Conservation (phyloP, 352 stramenopile genomes). For the Pythium oligandrum region DNA sequence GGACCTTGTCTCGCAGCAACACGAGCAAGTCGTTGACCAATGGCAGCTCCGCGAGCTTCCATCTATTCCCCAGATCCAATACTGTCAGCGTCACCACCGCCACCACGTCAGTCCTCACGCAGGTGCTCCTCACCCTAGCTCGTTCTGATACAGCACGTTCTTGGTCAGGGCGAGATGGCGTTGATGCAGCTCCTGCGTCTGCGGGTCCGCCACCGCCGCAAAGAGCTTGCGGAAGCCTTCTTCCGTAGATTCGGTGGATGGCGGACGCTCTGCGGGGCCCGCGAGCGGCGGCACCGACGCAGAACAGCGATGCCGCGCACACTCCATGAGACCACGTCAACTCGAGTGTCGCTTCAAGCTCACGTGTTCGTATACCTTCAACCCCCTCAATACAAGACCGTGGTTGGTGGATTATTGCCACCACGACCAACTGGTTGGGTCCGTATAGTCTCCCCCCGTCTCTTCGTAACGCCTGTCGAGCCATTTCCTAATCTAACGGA, state of each 20-base stretch:
- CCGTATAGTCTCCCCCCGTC: too few species aligned
- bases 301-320: conserved; percentile 4
- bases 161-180: conserved; percentile 72
- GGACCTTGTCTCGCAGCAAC: conserved; percentile 52
- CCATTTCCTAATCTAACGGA: too few species aligned
- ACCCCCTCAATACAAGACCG: too few species aligned
- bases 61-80: conserved; percentile 27
- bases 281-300: not conserved
- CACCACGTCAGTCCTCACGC: not conserved
- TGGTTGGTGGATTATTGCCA: too few species aligned
- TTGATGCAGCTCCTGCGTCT: conserved; percentile 61
- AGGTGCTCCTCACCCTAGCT: conserved; percentile 34
- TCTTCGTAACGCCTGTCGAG: too few species aligned
- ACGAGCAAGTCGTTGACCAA: conserved; percentile 55
- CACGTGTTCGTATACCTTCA: not conserved
- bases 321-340: conserved; percentile 3
- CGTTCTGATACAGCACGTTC: conserved; percentile 73
- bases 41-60: conserved; percentile 60
- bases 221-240: conserved; percentile 70
- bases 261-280: not conserved
- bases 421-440: too few species aligned
- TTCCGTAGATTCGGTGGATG: conserved; percentile 16
- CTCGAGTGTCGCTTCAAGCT: conserved; percentile 18
- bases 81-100: not conserved
- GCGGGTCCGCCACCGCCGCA: conserved; percentile 41